phyloP scores from a whole-genome alignment of 2,329 filamentous ascomycete genomes.

The Pseudogymnoascus sp. region DNA sequence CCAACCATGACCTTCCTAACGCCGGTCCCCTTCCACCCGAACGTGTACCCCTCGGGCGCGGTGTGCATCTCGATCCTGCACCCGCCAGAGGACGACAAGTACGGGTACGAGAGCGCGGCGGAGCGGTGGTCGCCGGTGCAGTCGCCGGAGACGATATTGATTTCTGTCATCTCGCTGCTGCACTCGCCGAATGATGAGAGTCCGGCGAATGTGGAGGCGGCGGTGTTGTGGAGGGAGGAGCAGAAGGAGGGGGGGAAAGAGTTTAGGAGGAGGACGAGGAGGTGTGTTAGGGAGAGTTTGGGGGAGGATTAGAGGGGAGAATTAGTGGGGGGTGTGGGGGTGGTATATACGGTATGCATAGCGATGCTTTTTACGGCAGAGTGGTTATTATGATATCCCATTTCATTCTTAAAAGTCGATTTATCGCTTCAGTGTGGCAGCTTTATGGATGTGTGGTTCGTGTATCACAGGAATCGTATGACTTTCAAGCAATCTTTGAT shows the following conservation, averaged over 20 bases:
- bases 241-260: constrained; percentile 50
- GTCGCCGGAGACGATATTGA: constrained; percentile 85
- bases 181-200: constrained; percentile 91
- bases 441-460: neutral
- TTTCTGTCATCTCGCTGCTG: constrained; percentile 88
- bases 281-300: constrained; percentile 72
- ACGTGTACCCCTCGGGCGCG: constrained; percentile 78
- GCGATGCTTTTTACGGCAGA: neutral
- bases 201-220: constrained; percentile 91
- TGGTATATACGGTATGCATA: neutral
- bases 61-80: constrained; percentile 98
- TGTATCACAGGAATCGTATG: neutral
- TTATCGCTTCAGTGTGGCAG: neutral
- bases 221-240: constrained; percentile 78
- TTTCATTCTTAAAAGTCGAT: neutral
- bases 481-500: neutral
- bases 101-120: constrained; percentile 81
- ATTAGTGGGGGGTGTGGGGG: neutral
- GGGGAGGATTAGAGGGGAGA: constrained; percentile 52
- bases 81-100: constrained; percentile 86
- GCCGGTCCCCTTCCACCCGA: constrained; percentile 85
- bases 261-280: constrained; percentile 70
- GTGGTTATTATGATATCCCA: constrained; percentile 5
- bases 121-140: constrained; percentile 96
- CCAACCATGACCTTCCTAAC: constrained; percentile 81